Base-by-base conservation (phyloP, 75 land plant species). In the Picea sitchensis region DNA sequence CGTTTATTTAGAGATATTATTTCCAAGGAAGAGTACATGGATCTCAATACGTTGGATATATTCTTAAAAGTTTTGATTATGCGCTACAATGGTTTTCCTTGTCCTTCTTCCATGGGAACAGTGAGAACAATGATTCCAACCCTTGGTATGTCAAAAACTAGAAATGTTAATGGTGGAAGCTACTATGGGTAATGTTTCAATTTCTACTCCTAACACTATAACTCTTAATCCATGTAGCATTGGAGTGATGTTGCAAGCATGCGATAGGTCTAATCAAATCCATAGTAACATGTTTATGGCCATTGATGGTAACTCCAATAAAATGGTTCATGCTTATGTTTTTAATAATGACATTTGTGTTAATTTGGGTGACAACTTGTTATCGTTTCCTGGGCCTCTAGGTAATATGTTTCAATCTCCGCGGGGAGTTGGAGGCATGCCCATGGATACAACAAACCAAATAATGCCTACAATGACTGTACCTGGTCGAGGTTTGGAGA, bases 21-120 rank as follows among this genome's bases (percentile, higher is more conserved):
- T n/a, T n/a, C n/a, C n/a, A n/a, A 94, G 97, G 97, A 94, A 80
- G 95, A 94, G 41, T 94, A 94, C 81, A 65, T 85, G 77, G 89
- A 92, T 69, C 18, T 82, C 58, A 76, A 77, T 18, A 94, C 97
- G 11, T 73, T 94, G 82, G 95, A 94, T 81, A 73, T 68, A 13
- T 91, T 94, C 21, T 78, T 92, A 62, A 85, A 83, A 78, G 58
- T 30, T 78, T 71, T 90, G 54, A 78, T 87, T 44, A 86, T 68
- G 72, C 82, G 90, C 7, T n/a, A 23, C 23, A 20, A 6, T 71
- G 75, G 44, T 30, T 82, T 75, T n/a, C 56, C 51, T 65, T 78
- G 79, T 69, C 76, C 81, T 58, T 38, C 51, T 71, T 71, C 74
- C 23, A 71, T 8, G 20, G 74, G 74, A 44, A 30, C 86, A 2